A percentile compares a stretch with the other conserved stretches of the same genome.
Conservation (phyloP, 1,139 yeast species). For the Hansenula lynferdii region DNA sequence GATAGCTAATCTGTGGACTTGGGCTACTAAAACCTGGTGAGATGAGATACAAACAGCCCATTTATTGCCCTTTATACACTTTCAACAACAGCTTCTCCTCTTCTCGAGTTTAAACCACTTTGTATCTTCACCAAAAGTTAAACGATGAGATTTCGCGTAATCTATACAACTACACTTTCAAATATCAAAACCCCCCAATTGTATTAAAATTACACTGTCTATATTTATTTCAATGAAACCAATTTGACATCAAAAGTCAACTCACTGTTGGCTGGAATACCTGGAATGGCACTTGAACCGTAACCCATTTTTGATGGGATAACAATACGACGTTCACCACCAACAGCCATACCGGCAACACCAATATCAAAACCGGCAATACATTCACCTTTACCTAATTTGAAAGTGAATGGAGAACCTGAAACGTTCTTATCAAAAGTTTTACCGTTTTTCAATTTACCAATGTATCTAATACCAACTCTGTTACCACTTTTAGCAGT, state of each 20-base stretch:
- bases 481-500: constrained; percentile 84
- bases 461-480: constrained; percentile 96
- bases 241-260: constrained; percentile 94
- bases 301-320: constrained; percentile 97
- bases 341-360: constrained; percentile 97
- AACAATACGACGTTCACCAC: constrained; percentile 97
- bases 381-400: constrained; percentile 95
- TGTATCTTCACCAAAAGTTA: too few relatives aligned
- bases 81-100: too few relatives aligned
- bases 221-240: constrained; percentile 71
- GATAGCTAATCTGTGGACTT: too few relatives aligned
- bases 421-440: constrained; percentile 95
- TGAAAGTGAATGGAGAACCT: constrained; percentile 92
- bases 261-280: constrained; percentile 96
- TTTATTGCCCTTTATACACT: too few relatives aligned
- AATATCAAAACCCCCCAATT: too few relatives aligned
- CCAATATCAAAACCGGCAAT: constrained; percentile 99
- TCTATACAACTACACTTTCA: too few relatives aligned
- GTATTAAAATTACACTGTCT: not conserved
- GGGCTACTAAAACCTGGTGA: too few relatives aligned
- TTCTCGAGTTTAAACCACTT: too few relatives aligned
- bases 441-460: constrained; percentile 94
- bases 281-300: constrained; percentile 92
- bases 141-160: too few relatives aligned
- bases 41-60: too few relatives aligned